Conservation (phyloP, 768 basidiomycete species). For the Peribolospora kevripleyi region DNA sequence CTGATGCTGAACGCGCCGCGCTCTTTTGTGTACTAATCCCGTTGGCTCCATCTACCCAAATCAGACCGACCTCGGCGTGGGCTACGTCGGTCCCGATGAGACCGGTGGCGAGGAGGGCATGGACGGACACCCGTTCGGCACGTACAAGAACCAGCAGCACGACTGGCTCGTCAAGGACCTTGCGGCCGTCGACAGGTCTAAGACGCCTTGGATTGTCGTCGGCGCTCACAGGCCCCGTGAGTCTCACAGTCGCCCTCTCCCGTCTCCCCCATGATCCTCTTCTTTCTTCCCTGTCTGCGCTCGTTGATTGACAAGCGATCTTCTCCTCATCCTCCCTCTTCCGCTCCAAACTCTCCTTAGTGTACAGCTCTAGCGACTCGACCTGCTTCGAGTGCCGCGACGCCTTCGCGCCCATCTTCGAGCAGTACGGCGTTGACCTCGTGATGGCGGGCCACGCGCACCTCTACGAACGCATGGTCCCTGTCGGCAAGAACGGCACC, state of each 20-base stretch:
- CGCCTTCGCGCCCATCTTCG: slow-evolving; percentile 11
- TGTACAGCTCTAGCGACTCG: no score
- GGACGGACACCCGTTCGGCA: slow-evolving; percentile 6
- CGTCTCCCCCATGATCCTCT: no score
- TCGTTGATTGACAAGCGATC: no score
- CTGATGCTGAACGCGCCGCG: not conserved
- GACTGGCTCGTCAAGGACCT: slow-evolving; percentile 13
- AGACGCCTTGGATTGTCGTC: slow-evolving; percentile 15
- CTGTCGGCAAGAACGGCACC: no score
- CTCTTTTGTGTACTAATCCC: no score
- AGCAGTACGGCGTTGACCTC: slow-evolving; percentile 9
- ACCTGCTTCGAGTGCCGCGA: not conserved
- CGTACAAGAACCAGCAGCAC: slow-evolving; percentile 5
- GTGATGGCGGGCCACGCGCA: not conserved
- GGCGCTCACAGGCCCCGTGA: slow-evolving; percentile 8
- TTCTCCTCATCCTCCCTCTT: no score
- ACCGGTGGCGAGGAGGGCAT: not conserved
- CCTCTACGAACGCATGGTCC: no score
- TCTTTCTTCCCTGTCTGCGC: no score
- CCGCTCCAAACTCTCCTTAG: no score
- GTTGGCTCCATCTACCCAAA: no score
- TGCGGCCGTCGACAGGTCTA: slow-evolving; percentile 10
- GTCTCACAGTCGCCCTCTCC: not conserved
- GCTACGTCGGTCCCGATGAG: slow-evolving; percentile 4
- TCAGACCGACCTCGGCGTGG: slow-evolving; percentile 8